These are phyloP conservation scores for Gnomoniopsis sp. DNA, from an alignment of 2,329 filamentous ascomycete species.

Conservation along the genomic window DNA sequence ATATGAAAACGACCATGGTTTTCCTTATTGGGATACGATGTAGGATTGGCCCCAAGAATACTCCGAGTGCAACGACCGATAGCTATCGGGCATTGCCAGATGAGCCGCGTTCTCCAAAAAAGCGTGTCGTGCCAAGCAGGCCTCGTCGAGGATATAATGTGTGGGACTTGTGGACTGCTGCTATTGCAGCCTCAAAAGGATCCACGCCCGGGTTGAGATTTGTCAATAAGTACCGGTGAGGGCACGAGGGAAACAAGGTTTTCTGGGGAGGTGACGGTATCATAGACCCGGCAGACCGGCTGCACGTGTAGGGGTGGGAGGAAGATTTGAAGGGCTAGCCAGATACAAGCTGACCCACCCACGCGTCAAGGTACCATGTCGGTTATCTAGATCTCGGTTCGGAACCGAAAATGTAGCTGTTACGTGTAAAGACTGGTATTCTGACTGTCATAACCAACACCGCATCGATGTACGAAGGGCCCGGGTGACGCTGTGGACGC, in stretches of 20 bases:
- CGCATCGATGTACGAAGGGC: background rate
- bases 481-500: too few species aligned
- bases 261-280: background rate
- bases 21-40: background rate
- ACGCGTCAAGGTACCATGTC: constrained; percentile 4
- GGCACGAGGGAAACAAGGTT: constrained; percentile 3
- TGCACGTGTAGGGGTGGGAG: background rate
- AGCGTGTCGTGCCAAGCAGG: background rate
- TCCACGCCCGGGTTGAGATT: background rate
- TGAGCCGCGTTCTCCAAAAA: background rate
- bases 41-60: background rate
- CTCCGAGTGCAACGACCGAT: background rate
- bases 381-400: constrained; percentile 10
- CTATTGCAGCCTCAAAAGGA: background rate
- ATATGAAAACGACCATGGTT: constrained; percentile 1
- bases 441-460: background rate
- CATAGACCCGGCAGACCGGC: background rate
- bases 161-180: background rate
- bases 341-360: background rate
- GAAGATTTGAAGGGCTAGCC: background rate
- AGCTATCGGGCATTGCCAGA: background rate
- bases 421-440: background rate
- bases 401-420: constrained; percentile 4
- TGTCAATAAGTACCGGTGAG: background rate
- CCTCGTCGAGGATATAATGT: background rate